phyloP scores from a whole-genome alignment of 2,329 filamentous ascomycete genomes.

The Fusarium albidum region DNA sequence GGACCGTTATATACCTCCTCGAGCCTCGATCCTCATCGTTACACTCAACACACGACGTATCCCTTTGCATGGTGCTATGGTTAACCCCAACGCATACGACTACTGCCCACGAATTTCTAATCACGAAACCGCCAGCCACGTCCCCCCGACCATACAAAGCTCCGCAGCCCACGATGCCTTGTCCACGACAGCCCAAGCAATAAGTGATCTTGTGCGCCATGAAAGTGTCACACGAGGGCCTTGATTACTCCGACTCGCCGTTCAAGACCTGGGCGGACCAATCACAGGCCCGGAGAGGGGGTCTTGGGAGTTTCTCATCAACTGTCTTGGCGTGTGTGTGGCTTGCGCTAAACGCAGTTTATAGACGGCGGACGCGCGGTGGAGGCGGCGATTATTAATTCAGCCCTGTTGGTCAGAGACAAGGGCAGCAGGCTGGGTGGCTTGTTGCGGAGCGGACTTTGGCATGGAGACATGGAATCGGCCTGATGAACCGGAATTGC shows the following conservation, averaged over 20 bases:
- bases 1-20: conserved; percentile 30
- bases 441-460: conserved; percentile 38
- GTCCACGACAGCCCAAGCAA: background rate
- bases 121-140: conserved; percentile 8
- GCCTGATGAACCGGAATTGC: background rate
- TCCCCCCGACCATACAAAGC: conserved; percentile 11
- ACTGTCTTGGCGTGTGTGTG: conserved; percentile 14
- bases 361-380: conserved; percentile 3
- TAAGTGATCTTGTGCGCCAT: conserved; percentile 22
- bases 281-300: conserved; percentile 6
- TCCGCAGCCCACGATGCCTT: conserved; percentile 14
- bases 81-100: background rate
- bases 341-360: conserved; percentile 25
- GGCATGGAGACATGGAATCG: background rate
- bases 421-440: background rate
- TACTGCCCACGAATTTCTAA: conserved; percentile 17
- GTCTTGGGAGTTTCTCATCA: conserved; percentile 32
- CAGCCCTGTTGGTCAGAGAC: conserved; percentile 2
- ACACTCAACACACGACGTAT: background rate
- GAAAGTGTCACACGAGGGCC: conserved; percentile 11
- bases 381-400: conserved; percentile 37
- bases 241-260: conserved; percentile 27
- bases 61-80: conserved; percentile 10
- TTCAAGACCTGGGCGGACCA: conserved; percentile 1
- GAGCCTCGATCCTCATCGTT: background rate